A percentile compares a stretch with the other conserved stretches of the same genome.
Conservation (phyloP, 2,329 filamentous ascomycete genomes). For the Colletotrichum somersetense region DNA sequence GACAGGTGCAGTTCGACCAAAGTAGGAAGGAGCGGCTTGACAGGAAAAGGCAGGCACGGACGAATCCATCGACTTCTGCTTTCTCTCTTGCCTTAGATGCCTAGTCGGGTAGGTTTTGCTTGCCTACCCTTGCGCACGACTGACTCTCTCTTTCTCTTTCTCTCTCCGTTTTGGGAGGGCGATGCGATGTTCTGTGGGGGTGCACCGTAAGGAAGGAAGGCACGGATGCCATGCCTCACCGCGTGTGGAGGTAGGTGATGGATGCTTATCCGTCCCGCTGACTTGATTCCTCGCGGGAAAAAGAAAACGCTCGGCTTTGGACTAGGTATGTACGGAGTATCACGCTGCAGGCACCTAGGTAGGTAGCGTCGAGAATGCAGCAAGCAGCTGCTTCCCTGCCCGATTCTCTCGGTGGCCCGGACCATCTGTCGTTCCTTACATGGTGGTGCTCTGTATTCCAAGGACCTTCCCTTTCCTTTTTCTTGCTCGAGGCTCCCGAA, state of each 20-base stretch:
- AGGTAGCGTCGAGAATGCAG: neutral
- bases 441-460: neutral
- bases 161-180: neutral
- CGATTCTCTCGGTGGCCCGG: neutral
- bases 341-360: neutral
- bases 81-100: neutral
- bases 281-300: conserved; percentile 24
- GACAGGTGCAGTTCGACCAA: neutral
- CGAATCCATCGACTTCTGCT: neutral
- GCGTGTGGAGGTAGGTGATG: too few relatives aligned
- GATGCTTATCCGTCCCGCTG: neutral
- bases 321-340: too few relatives aligned
- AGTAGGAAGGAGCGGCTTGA: neutral
- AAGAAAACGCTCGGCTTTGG: conserved; percentile 23
- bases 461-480: conserved; percentile 13
- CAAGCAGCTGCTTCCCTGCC: neutral
- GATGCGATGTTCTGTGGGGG: neutral
- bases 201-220: neutral
- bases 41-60: neutral
- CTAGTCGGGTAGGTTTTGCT: neutral
- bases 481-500: conserved; percentile 4
- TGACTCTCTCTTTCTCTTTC: neutral
- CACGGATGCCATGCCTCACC: neutral
- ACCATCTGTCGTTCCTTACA: neutral
- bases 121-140: neutral